phyloP scores from a whole-genome alignment of 257 asterid genomes.

The Echium plantagineum region DNA sequence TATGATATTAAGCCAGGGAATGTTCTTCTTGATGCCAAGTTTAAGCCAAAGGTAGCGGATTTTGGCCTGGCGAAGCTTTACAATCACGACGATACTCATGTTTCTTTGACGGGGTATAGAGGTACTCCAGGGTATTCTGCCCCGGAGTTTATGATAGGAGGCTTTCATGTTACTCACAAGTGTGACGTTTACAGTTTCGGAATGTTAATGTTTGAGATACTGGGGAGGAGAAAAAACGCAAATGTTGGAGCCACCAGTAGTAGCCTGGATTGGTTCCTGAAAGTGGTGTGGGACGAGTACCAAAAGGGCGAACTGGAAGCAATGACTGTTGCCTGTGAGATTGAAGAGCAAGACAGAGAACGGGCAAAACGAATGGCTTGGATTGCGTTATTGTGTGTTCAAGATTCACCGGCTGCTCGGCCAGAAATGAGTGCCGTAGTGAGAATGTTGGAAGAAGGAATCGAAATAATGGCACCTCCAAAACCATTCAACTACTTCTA shows the following conservation, averaged over 20 bases:
- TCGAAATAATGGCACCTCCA: constrained; percentile 31
- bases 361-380: constrained; percentile 22
- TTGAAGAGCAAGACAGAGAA: constrained; percentile 20
- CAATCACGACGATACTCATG: too few relatives aligned
- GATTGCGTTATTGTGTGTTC: constrained; percentile 35
- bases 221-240: constrained; percentile 25
- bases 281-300: constrained; percentile 23
- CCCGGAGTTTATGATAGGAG: too few relatives aligned
- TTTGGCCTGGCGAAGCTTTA: too few relatives aligned
- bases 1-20: too few relatives aligned
- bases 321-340: constrained; percentile 13
- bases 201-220: too few relatives aligned
- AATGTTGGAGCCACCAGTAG: constrained; percentile 7
- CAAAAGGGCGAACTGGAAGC: constrained; percentile 19
- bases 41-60: too few relatives aligned
- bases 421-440: constrained; percentile 33
- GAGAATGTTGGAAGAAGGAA: constrained; percentile 36
- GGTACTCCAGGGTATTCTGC: too few relatives aligned
- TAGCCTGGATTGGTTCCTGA: constrained; percentile 33
- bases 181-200: too few relatives aligned
- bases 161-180: too few relatives aligned
- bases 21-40: too few relatives aligned
- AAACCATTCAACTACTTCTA: too few relatives aligned
- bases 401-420: constrained; percentile 21
- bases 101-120: too few relatives aligned